Base-by-base conservation (phyloP, 305 asterid species). In the Fraxinus baroniana region DNA sequence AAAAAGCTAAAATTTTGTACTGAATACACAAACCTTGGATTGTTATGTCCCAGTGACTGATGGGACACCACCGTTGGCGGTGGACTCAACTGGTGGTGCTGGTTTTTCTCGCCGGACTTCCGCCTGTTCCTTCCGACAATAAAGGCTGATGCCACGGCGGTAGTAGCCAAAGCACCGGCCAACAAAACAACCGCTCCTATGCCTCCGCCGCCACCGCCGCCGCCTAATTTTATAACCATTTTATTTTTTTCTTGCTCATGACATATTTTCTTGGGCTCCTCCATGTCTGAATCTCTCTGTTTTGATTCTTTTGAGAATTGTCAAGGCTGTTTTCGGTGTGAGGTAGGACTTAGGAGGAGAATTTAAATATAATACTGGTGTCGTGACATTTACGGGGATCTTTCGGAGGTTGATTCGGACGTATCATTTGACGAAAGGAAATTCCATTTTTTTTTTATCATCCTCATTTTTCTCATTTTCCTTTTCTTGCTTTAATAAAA, bases 101-200 rank as follows among this genome's bases (percentile, higher is more conserved):
- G 80, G 79, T 39, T 57, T 39, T 57, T 82, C 78, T 85, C 60
- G 68, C 70, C 76, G 74, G 92, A 85, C 81, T 89, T 88, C 86
- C 82, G 77, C 62, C 81, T 32, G 76, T 79, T 87, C 60, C 68
- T 84, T 64, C 88, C 78, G 84, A 87, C 77, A 0, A 86, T 78
- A 49, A 90, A 89, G 35, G 86, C 89, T 0, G 94, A 89, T 0
- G 88, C 85, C 26, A 91, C 64, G 36, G 94, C 92, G 74, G 92
- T 94, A 73, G 94, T 86, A 46, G 91, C 93, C 87, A 91, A 87
- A 30, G 89, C 97, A 28, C 97, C 97, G 44, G 93, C 93, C 62
- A 94, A 82, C 82, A 92, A 81, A 80, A 92, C 70, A 55, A 92
- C 82, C 78, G 90, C 90, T 81, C 91, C 94, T 72, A 87, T 70